Conservation (phyloP, 768 basidiomycete genomes). For the Cyathus striatus region DNA sequence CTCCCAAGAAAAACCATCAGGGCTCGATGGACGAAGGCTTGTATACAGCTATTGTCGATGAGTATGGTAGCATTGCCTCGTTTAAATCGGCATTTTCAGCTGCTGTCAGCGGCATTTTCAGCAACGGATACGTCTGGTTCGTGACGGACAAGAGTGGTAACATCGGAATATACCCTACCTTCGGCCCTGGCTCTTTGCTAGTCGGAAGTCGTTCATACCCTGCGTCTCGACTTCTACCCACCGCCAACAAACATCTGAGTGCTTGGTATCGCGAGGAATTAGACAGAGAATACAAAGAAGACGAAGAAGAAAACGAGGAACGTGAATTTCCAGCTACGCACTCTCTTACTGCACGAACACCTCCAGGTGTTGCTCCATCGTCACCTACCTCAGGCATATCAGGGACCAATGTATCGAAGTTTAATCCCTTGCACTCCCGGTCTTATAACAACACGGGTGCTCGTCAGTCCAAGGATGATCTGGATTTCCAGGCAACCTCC, state of each 20-base stretch:
- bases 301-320: not conserved
- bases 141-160: constrained; percentile 62
- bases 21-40: constrained; percentile 29
- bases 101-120: constrained; percentile 72
- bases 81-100: constrained; percentile 76
- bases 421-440: constrained; percentile 18
- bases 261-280: not conserved
- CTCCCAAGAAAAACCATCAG: constrained; percentile 29
- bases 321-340: constrained; percentile 11
- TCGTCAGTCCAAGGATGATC: constrained; percentile 2
- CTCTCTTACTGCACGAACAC: constrained; percentile 15
- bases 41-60: constrained; percentile 26
- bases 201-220: constrained; percentile 49
- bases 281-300: not conserved
- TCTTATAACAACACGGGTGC: constrained; percentile 16
- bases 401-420: no score
- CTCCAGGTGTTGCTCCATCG: constrained; percentile 25
- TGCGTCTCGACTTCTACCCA: no score
- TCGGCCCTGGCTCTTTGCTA: constrained; percentile 85
- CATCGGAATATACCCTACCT: constrained; percentile 75
- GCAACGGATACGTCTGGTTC: constrained; percentile 84
- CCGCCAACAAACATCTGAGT: no score
- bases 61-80: constrained; percentile 61
- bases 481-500: not conserved
- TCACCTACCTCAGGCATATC: constrained; percentile 41